phyloP scores from a whole-genome alignment of 2,329 filamentous ascomycete genomes.

The Aspergillus pseudoterreus region DNA sequence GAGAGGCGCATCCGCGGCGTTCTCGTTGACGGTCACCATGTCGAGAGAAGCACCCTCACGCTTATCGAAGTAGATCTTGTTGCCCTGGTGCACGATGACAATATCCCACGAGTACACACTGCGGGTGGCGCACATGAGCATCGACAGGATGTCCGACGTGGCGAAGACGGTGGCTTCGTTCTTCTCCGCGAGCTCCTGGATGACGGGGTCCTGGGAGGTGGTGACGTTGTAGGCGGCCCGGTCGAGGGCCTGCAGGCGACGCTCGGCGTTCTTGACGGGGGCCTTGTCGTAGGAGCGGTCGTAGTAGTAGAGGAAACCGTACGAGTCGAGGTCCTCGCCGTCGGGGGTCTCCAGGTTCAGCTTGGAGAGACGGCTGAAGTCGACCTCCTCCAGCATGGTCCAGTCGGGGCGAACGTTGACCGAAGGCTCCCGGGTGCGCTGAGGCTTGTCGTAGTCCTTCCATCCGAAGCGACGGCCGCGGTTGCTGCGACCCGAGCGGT shows the following conservation, averaged over 20 bases:
- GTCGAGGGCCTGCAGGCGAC: conserved; percentile 82
- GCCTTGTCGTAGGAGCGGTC: conserved; percentile 93
- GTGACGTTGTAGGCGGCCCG: conserved; percentile 98
- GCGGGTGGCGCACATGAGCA: conserved; percentile 97
- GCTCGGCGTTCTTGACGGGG: conserved; percentile 82
- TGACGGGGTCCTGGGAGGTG: conserved; percentile 90
- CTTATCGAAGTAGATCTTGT: conserved; percentile 99
- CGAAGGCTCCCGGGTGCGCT: conserved; percentile 91
- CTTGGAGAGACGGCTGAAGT: conserved; percentile 92
- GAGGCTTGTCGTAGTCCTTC: conserved; percentile 98
- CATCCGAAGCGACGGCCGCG: conserved; percentile 87
- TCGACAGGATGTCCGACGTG: conserved; percentile 94
- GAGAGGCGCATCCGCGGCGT: conserved; percentile 89
- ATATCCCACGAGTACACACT: conserved; percentile 99
- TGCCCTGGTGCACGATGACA: conserved; percentile 84
- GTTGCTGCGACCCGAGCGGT: conserved; percentile 64
- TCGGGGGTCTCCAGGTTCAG: conserved; percentile 93
- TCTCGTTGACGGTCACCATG: conserved; percentile 98
- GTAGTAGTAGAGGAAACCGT: conserved; percentile 98
- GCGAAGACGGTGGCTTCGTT: conserved; percentile 96
- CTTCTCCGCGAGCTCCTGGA: conserved; percentile 94
- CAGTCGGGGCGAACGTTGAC: conserved; percentile 96
- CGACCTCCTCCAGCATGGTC: conserved; percentile 95
- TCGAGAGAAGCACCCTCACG: conserved; percentile 90
- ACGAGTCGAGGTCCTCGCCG: conserved; percentile 90